These are phyloP conservation scores for Xylariaceae sp. DNA, from an alignment of 2,329 filamentous ascomycete genomes.

Conservation along the genomic window DNA sequence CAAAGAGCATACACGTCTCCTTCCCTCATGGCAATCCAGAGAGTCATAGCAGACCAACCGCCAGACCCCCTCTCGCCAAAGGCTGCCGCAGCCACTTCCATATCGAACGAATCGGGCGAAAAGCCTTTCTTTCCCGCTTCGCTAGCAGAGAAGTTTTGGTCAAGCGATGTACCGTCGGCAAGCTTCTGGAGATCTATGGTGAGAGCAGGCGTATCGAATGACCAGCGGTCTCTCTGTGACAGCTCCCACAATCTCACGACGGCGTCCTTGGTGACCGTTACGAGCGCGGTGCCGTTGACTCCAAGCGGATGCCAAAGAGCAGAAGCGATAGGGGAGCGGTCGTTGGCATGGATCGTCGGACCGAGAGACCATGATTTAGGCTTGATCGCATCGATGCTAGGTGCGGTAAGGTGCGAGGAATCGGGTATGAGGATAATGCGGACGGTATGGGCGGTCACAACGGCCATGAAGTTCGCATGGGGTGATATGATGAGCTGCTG, in stretches of 20 bases:
- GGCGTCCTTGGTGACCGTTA: conserved; percentile 84
- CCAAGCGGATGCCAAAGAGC: conserved; percentile 91
- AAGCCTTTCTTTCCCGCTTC: conserved; percentile 74
- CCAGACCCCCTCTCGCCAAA: conserved; percentile 65
- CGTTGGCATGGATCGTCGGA: conserved; percentile 84
- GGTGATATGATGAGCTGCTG: conserved; percentile 82
- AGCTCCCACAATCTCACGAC: conserved; percentile 89
- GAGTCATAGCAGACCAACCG: conserved; percentile 92
- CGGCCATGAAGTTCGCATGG: conserved; percentile 72
- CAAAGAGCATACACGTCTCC: conserved; percentile 93
- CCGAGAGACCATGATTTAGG: conserved; percentile 88
- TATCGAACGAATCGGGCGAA: conserved; percentile 83
- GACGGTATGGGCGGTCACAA: conserved; percentile 80
- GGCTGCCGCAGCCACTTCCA: conserved; percentile 86
- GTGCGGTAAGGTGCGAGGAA: conserved; percentile 64
- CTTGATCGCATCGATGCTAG: conserved; percentile 64
- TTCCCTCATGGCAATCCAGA: conserved; percentile 93
- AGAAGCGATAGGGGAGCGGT: conserved; percentile 72
- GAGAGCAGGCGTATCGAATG: conserved; percentile 76
- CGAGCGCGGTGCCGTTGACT: conserved; percentile 71
- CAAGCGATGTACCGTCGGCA: conserved; percentile 72
- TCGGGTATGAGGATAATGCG: conserved; percentile 85
- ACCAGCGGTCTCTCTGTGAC: conserved; percentile 75
- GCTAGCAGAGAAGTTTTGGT: conserved; percentile 75
- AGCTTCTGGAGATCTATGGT: conserved; percentile 87